phyloP scores from a whole-genome alignment of 306 rosid genomes.

The Acacia crassicarpa region DNA sequence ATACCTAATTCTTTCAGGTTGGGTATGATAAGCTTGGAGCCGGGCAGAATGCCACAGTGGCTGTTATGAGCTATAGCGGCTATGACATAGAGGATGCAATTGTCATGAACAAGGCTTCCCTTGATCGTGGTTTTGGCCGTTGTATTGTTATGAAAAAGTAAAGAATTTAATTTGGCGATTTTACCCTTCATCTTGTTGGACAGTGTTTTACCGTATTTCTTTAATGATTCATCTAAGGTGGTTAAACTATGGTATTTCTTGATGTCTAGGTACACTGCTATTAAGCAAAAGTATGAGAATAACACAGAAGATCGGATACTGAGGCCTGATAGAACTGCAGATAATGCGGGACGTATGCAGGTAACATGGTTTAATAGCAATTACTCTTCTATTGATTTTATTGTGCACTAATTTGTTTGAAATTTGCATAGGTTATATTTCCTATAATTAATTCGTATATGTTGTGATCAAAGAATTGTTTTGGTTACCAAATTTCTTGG shows the following conservation, averaged over 20 bases:
- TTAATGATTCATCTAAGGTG: slow-evolving; percentile 1
- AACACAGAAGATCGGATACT: slow-evolving; percentile 66
- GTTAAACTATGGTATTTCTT: slow-evolving; percentile 24
- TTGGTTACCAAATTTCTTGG: background rate
- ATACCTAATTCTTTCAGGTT: slow-evolving; percentile 55
- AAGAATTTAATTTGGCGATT: slow-evolving; percentile 29
- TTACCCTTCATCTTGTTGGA: slow-evolving; percentile 25
- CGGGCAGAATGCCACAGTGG: slow-evolving; percentile 97
- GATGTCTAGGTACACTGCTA: slow-evolving; percentile 50
- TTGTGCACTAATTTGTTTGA: background rate
- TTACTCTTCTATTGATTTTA: slow-evolving; percentile 6
- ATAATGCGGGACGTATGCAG: slow-evolving; percentile 55
- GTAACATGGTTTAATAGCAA: slow-evolving; percentile 35
- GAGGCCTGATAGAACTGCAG: slow-evolving; percentile 59
- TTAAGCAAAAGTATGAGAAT: slow-evolving; percentile 64
- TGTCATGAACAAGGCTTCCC: slow-evolving; percentile 96
- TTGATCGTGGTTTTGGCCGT: slow-evolving; percentile 99
- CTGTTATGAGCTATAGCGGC: slow-evolving; percentile 99
- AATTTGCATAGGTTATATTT: background rate
- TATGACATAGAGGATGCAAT: slow-evolving; percentile 99
- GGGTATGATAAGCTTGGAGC: slow-evolving; percentile 99
- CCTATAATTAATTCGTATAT: background rate
- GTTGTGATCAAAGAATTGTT: background rate
- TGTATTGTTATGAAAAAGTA: slow-evolving; percentile 91
- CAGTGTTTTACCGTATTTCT: slow-evolving; percentile 1